These are phyloP conservation scores for Ceratobasidium sp. DNA, from an alignment of 1,284 basidiomycete species.

Conservation along the genomic window DNA sequence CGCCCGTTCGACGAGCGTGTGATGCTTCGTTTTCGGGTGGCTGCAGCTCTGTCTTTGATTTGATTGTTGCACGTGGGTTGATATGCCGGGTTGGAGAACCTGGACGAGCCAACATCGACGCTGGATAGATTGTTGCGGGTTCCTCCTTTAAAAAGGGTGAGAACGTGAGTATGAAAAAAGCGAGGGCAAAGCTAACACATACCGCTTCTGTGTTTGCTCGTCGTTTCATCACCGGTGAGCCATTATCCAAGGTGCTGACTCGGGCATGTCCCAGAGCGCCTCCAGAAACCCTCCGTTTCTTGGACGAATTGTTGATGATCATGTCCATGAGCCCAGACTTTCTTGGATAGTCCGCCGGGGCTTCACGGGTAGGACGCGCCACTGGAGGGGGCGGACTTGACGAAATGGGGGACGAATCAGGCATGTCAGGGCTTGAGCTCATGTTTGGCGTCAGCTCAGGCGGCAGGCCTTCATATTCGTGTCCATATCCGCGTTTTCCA, in stretches of 20 bases:
- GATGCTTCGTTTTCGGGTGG: neutral
- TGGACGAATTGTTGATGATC: slow-evolving; percentile 37
- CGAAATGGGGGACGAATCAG: slow-evolving; percentile 29
- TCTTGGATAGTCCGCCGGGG: slow-evolving; percentile 7
- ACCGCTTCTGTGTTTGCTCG: slow-evolving; percentile 19
- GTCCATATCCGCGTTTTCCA: slow-evolving; percentile 10
- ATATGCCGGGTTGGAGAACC: slow-evolving; percentile 33
- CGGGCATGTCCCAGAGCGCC: neutral
- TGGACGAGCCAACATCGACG: slow-evolving; percentile 25
- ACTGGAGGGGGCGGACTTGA: slow-evolving; percentile 28
- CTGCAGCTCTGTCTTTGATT: neutral
- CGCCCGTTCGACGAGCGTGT: neutral
- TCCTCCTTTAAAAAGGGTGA: slow-evolving; percentile 13
- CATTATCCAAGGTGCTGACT: slow-evolving; percentile 19
- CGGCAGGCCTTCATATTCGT: neutral
- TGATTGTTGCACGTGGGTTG: slow-evolving; percentile 31
- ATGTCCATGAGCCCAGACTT: slow-evolving; percentile 40
- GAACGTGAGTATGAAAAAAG: neutral
- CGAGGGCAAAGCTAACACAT: neutral
- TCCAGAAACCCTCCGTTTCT: slow-evolving; percentile 30
- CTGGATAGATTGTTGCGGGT: slow-evolving; percentile 23
- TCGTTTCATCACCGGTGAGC: slow-evolving; percentile 33
- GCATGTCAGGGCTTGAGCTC: slow-evolving; percentile 20
- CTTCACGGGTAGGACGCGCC: neutral
- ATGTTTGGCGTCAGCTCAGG: slow-evolving; percentile 32